Evolutionary conservation across 139 green algal genomes (phyloP).

Genomic region (Chlamydomonas sp.): DNA sequence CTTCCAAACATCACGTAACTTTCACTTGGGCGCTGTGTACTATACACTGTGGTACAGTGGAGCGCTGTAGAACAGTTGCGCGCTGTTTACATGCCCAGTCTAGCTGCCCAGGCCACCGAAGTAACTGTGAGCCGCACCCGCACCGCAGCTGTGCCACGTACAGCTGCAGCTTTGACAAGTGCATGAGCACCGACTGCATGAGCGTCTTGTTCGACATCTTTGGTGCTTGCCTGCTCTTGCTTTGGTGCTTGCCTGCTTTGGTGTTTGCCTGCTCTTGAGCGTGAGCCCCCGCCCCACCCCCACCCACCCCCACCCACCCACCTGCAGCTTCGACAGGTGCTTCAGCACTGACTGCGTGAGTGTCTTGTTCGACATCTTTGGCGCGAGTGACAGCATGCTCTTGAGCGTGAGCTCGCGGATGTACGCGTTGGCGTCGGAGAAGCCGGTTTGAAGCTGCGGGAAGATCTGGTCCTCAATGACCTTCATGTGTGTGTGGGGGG

Average conservation of each 20-base stretch:
- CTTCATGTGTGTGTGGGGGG: no score
- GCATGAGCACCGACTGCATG: slow-evolving; percentile 78
- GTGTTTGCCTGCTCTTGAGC: slow-evolving; percentile 89
- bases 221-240: slow-evolving; percentile 77
- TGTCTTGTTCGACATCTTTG: slow-evolving; percentile 82
- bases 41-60: no score
- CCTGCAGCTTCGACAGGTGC: slow-evolving; percentile 89
- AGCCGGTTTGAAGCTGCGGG: slow-evolving; percentile 67
- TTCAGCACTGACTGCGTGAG: slow-evolving; percentile 85
- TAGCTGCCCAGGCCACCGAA: no score
- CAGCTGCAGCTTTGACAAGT: slow-evolving; percentile 90
- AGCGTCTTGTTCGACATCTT: slow-evolving; percentile 83
- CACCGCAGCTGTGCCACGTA: no score
- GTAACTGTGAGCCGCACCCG: no score
- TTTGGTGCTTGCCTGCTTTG: slow-evolving; percentile 93
- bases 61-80: no score
- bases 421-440: slow-evolving; percentile 84
- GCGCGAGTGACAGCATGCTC: slow-evolving; percentile 75
- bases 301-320: slow-evolving; percentile 11
- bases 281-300: slow-evolving; percentile 95
- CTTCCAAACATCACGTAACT: no score
- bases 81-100: no score
- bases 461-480: slow-evolving; percentile 85
- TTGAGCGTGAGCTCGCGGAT: slow-evolving; percentile 96
- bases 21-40: no score